These are phyloP conservation scores for Aegilops longissima DNA, from an alignment of 176 grass and related monocot species.

Conservation along the genomic window DNA sequence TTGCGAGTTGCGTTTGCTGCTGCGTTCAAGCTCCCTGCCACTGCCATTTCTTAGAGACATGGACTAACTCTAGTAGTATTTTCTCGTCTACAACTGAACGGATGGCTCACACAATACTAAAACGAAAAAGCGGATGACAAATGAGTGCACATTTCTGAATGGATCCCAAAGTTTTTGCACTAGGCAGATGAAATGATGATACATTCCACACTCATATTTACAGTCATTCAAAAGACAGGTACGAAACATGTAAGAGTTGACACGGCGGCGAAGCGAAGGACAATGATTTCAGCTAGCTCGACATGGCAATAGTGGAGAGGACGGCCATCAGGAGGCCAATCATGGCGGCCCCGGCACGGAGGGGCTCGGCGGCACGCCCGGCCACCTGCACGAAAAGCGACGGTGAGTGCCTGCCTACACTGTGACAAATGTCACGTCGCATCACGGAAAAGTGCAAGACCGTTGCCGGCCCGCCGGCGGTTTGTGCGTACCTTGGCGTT, in stretches of 20 bases:
- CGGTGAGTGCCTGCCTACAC: neutral
- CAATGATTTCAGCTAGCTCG: neutral
- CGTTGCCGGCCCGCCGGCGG: too few relatives aligned
- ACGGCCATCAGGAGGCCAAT: neutral
- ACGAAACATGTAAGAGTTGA: neutral
- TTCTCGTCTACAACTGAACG: too few relatives aligned
- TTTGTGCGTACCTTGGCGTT: slow-evolving; percentile 10
- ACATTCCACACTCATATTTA: slow-evolving; percentile 27
- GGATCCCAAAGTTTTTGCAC: neutral
- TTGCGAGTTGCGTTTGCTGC: neutral
- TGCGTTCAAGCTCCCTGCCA: neutral
- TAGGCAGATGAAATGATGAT: neutral
- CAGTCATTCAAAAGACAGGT: neutral
- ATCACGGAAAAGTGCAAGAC: neutral
- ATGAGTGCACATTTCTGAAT: neutral
- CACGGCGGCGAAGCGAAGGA: neutral
- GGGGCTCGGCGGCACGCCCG: slow-evolving; percentile 7
- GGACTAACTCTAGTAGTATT: neutral
- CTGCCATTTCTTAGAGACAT: neutral
- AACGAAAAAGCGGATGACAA: neutral
- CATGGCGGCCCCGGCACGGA: slow-evolving; percentile 1
- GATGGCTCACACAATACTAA: neutral
- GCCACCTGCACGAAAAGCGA: slow-evolving; percentile 28
- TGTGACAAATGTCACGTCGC: neutral
- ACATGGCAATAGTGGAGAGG: neutral